Evolutionary conservation across 75 land plant genomes (phyloP).

Genomic region (Pinus albicaulis): DNA sequence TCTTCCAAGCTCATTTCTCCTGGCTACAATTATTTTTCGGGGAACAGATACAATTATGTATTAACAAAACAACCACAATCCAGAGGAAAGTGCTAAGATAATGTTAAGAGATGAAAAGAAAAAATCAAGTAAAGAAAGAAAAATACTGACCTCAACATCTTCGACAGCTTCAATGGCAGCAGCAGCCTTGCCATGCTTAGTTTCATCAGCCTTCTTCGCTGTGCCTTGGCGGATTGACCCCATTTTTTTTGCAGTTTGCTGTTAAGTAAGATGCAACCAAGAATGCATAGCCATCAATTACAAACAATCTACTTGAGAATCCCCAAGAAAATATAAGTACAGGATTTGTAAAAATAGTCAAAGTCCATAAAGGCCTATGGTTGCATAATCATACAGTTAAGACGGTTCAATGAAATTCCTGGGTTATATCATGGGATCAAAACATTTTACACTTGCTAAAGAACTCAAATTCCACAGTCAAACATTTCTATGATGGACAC

Average conservation of each 20-base stretch:
- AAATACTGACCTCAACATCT: conserved; percentile 70
- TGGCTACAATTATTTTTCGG: conserved; percentile 19
- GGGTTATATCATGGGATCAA: not conserved
- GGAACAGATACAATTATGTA: not conserved
- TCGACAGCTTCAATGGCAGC: conserved; percentile 39
- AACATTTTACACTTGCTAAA: not conserved
- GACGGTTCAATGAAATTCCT: not conserved
- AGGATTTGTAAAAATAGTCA: no score
- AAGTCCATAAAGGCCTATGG: no score
- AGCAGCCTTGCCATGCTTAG: conserved; percentile 35
- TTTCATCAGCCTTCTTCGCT: conserved; percentile 58
- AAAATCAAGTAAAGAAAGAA: not conserved
- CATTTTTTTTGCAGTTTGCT: conserved; percentile 60
- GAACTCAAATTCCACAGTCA: not conserved
- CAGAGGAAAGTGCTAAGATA: not conserved
- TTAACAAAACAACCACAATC: not conserved
- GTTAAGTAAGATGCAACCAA: conserved; percentile 8
- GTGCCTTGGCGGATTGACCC: conserved; percentile 28
- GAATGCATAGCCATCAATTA: not conserved
- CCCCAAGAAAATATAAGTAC: no score
- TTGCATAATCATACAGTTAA: not conserved
- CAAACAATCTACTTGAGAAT: not conserved
- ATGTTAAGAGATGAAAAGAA: not conserved
- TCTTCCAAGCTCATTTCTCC: conserved; percentile 46
- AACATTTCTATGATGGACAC: not conserved